Base-by-base conservation (phyloP, 352 stramenopile genomes). In the Saprolegnia diclina region DNA sequence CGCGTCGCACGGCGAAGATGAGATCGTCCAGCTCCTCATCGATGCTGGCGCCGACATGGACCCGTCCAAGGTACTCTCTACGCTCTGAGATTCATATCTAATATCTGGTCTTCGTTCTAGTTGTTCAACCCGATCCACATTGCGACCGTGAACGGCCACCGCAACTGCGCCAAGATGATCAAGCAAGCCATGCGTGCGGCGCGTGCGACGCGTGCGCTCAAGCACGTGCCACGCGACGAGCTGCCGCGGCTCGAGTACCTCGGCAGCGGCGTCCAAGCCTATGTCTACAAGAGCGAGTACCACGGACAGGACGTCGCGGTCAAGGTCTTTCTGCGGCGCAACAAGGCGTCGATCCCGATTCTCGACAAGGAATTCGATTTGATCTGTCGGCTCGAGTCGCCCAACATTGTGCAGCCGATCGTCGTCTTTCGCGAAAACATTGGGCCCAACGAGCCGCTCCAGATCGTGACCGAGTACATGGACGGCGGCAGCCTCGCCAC, bases 391-490 rank as follows among this genome's bases (percentile, higher is more conserved):
- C 32, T 57, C 13, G 52, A 57, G 32, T 57, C 52, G 7, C 52
- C 52, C 22, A 57, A 57, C 32, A 57, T 57, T 16, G 52, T 57
- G 22, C 52, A 57, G 52, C 52, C 52, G 22, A 57, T 57, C 32
- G 52, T 57, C 32, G 52, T 57, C 52, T 57, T 57, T 16, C 52
- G 52, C 7, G 52, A 57, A 16, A 16, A 57, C 32, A 14, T 45
- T 14, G 38, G 38, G 38, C 52, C 52, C 9, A 57, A 57, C 32
- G 52, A 57, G 16, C 52, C 52, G 32, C 52, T 57, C 9, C 52
- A 57, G 32, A 57, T 77, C 62, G 67, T 76, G 54, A 74, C 73
- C 22, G 74, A 79, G 42, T 77, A 71, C 26, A 64, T 77, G 32
- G 65, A 73, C 21, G 53, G 71, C 16, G 72, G 74, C 29, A 73